Evolutionary conservation across 2,329 filamentous ascomycete species (phyloP), one percentile per base, ranked within the genome.

Genomic region (Phialemoniopsis sp.): DNA sequence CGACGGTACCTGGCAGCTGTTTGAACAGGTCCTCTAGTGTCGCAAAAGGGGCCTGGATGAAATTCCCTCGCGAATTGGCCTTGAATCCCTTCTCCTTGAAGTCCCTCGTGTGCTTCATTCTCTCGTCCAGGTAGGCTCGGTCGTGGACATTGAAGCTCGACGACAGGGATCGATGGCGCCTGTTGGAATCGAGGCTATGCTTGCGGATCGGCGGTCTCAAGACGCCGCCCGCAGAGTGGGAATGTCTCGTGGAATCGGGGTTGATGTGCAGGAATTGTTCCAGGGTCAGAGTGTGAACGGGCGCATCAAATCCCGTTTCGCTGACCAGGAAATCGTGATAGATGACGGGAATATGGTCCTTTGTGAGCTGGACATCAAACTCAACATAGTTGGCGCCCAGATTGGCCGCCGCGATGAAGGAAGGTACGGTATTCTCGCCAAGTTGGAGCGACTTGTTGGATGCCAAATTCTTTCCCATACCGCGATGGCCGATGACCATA

Each of bases 271-370:
- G 74, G 57, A 97, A 97, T 71, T 96, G 93, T 56, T 98, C 91
- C 4, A 97, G 68, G 0, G 93, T 98, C 47, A 98, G 70, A 0
- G 89, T 95, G 58, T 98, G 93, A 2, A 98, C 91, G 0, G 93
- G 93, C 0, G 93, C 93, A 56, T 98, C 93, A 39, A 96, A 93
- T 9, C 94, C 93, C 0, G 93, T 97, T 64, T 98, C 93, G 57
- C 89, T 95, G 59, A 98, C 93, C 13, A 97, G 73, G 56, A 98
- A 98, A 61, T 98, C 93, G 58, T 98, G 93, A 58, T 98, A 98
- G 54, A 98, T 95, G 48, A 98, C 91, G 0, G 93, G 93, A 2
- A 98, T 89, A 53, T 94, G 89, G 57, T 98, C 93, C 57, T 98
- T 98, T n/a, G 93, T 98, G 30, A 98, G 71, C 59, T 98, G 93